Percentiles rank a stretch among this genome's conserved stretches.
Evolutionary conservation across 2,329 filamentous ascomycete genomes (phyloP).

Genomic region (Keithomyces neogunnii): DNA sequence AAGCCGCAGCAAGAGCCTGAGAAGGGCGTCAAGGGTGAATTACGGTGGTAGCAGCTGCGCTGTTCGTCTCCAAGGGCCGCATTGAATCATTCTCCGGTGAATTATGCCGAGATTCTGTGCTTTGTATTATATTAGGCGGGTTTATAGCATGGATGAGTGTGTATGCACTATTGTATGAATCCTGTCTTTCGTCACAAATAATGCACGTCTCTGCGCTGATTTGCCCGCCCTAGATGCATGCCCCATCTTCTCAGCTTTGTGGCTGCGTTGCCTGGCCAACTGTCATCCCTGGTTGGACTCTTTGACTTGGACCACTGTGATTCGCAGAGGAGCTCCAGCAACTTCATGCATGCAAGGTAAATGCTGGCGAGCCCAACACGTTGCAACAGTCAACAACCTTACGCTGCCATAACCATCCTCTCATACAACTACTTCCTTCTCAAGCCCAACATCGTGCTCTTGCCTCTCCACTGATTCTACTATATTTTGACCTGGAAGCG

Average conservation of each 20-base stretch:
- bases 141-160: neutral
- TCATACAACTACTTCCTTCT: neutral
- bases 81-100: too few species aligned
- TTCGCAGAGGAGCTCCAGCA: constrained; percentile 9
- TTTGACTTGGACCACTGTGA: neutral
- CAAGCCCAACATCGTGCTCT: neutral
- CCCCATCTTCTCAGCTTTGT: neutral
- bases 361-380: constrained; percentile 4
- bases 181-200: neutral
- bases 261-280: constrained; percentile 17
- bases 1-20: constrained; percentile 17
- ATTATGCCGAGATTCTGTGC: neutral
- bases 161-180: too few species aligned
- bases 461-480: neutral
- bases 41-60: constrained; percentile 21
- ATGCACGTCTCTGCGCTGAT: neutral
- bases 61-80: neutral
- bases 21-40: constrained; percentile 28
- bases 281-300: neutral
- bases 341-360: neutral
- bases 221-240: neutral
- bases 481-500: neutral
- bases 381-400: constrained; percentile 6
- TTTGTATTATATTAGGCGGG: neutral
- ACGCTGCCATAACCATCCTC: constrained; percentile 3